These are phyloP conservation scores for Erythrophleum fordii DNA, from an alignment of 306 rosid genomes.

Conservation along the genomic window DNA sequence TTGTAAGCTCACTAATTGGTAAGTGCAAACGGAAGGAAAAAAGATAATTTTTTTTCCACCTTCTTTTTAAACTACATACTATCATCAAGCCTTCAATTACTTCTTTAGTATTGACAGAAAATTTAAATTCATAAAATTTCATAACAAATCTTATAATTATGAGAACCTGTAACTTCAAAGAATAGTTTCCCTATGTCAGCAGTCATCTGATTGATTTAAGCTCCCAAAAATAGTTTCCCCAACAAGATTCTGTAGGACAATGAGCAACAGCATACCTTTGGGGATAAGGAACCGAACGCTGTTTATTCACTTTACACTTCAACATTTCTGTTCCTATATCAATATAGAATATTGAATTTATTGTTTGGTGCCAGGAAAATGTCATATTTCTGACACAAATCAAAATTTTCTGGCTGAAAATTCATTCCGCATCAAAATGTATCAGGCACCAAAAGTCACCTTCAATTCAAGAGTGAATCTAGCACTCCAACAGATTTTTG, in stretches of 20 bases:
- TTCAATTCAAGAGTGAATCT: conserved; percentile 41
- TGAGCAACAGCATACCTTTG: background rate
- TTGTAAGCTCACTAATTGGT: too few species aligned
- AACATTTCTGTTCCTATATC: background rate
- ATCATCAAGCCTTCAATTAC: background rate
- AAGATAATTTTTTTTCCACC: too few species aligned
- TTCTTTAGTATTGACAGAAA: background rate
- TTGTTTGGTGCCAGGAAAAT: background rate
- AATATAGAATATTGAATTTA: background rate
- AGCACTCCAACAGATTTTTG: conserved; percentile 63
- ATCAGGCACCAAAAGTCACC: background rate
- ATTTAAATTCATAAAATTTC: background rate
- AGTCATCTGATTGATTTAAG: background rate
- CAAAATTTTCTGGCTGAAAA: background rate
- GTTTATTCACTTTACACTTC: background rate
- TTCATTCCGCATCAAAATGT: background rate
- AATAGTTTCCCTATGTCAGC: background rate
- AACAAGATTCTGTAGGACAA: too few species aligned
- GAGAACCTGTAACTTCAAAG: background rate
- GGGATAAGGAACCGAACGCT: background rate
- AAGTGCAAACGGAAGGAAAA: too few species aligned
- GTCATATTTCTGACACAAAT: background rate
- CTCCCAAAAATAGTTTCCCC: background rate
- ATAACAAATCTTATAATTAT: background rate
- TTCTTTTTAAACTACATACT: too few species aligned